These are phyloP conservation scores for Amylocarpus encephaloides DNA, from an alignment of 2,329 filamentous ascomycete species.

Conservation along the genomic window DNA sequence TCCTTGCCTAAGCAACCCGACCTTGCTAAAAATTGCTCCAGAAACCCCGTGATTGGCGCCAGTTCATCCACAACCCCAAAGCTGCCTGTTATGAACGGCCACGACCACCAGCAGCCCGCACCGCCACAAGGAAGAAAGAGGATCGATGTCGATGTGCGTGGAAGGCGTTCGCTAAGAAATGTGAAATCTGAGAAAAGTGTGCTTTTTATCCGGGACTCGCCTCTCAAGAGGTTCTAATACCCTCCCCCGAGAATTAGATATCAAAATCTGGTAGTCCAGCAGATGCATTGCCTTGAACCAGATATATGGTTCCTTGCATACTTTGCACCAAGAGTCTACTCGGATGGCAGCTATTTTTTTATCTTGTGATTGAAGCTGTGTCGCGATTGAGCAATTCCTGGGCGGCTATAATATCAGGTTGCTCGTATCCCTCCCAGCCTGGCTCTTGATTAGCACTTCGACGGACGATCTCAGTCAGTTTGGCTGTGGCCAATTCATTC, in stretches of 20 bases:
- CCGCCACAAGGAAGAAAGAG: slow-evolving; percentile 7
- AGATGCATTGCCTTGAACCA: slow-evolving; percentile 14
- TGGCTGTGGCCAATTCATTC: slow-evolving; percentile 65
- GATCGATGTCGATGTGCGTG: slow-evolving; percentile 4
- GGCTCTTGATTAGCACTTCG: slow-evolving; percentile 52
- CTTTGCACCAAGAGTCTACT: neutral
- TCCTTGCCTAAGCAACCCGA: slow-evolving; percentile 3
- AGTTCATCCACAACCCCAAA: slow-evolving; percentile 1
- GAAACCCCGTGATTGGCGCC: slow-evolving; percentile 8
- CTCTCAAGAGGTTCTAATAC: slow-evolving; percentile 4
- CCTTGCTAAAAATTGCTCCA: slow-evolving; percentile 2
- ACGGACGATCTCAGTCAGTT: slow-evolving; percentile 70
- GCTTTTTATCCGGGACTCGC: neutral
- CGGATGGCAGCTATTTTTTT: slow-evolving; percentile 14
- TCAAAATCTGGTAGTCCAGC: neutral
- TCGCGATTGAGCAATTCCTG: slow-evolving; percentile 41
- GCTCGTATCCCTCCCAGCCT: slow-evolving; percentile 67
- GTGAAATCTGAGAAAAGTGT: slow-evolving; percentile 1
- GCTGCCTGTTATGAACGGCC: slow-evolving; percentile 3
- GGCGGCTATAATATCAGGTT: slow-evolving; percentile 65
- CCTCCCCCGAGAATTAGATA: slow-evolving; percentile 5
- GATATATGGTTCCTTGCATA: slow-evolving; percentile 21
- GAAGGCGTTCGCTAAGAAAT: slow-evolving; percentile 1
- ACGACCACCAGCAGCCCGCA: slow-evolving; percentile 9
- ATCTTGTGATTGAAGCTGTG: slow-evolving; percentile 25